Conservation (phyloP, 2,329 filamentous ascomycete genomes). For the Arthrobotrys musiformis region DNA sequence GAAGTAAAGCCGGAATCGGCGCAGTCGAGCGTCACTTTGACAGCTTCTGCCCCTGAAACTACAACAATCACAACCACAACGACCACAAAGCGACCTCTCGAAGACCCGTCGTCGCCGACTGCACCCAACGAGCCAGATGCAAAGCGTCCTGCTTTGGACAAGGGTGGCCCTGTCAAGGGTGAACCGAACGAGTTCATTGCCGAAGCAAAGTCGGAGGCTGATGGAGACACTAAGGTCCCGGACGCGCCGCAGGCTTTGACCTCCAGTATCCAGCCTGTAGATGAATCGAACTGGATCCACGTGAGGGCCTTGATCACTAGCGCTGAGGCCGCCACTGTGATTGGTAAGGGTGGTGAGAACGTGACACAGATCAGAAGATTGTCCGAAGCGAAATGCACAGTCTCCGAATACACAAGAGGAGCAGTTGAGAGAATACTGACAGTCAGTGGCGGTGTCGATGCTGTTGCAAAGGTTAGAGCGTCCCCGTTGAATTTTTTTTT, state of each 20-base stretch:
- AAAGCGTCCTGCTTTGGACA: constrained; percentile 95
- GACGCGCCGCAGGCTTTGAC: constrained; percentile 65
- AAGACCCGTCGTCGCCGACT: constrained; percentile 95
- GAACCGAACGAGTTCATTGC: constrained; percentile 64
- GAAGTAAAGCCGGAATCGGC: constrained; percentile 51
- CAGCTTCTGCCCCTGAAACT: constrained; percentile 65
- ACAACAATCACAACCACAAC: constrained; percentile 65
- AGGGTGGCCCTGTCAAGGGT: constrained; percentile 74
- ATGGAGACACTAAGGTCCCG: constrained; percentile 76
- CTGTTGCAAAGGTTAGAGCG: constrained; percentile 84
- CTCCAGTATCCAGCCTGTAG: constrained; percentile 71
- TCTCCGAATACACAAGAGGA: constrained; percentile 96
- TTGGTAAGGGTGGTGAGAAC: constrained; percentile 98
- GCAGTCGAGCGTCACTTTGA: constrained; percentile 56
- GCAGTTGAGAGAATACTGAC: constrained; percentile 97
- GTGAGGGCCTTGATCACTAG: constrained; percentile 97
- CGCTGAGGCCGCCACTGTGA: constrained; percentile 95
- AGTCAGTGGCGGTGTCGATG: constrained; percentile 94
- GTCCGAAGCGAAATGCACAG: constrained; percentile 97
- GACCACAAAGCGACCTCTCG: constrained; percentile 89
- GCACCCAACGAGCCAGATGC: constrained; percentile 94
- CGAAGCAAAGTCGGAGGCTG: constrained; percentile 68
- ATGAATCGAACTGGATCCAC: constrained; percentile 96
- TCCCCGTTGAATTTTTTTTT: background rate
- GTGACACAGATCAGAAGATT: constrained; percentile 95